Base-by-base conservation (phyloP, 2,329 filamentous ascomycete species). In the Amauroascus verrucosus region DNA sequence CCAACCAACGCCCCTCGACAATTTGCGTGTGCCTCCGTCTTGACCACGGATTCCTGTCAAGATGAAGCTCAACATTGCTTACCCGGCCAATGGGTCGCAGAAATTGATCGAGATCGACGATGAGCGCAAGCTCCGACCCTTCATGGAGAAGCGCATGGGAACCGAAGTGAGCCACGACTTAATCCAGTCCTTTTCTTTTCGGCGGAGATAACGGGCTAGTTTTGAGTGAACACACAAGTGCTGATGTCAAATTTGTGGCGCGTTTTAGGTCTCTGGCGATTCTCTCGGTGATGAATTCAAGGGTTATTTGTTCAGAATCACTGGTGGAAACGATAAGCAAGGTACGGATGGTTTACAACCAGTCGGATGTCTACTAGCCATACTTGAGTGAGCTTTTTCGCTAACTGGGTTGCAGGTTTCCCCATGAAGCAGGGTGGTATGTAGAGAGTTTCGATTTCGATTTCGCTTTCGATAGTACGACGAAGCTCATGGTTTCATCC, bases 271-370 rank as follows among this genome's bases (percentile, higher is more conserved):
- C 67, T 77, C 86, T 67, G 93, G 86, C 70, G 94, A 98, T 80
- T 86, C 84, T 72, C 82, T 98, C 70, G 93, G 93, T 71, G 90
- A 97, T 73, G 93, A 98, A 80, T 98, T 95, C 87, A 96, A 96
- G 83, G 93, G 93, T 77, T 98, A 98, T 82, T 85, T 98, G 80
- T 89, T 98, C 85, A 86, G 84, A 75, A 97, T 98, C 81, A 98
- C 93, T 70, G 94, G 93, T 72, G 93, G 94, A 74, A 98, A 98
- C 86, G 93, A 98, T 87, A 98, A 98, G 88, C 94, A 98, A 83
- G 93, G 69, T 71, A 70, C 60, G 67, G 30, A 45, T 20, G 58
- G 49, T 20, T 20, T 33, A 9, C 48, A n/a, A 24, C 30, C 20
- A 18, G 20, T 9, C 40, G 40, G 14, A 18, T 40, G n/a, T 28